phyloP scores from a whole-genome alignment of 306 rosid genomes.

The Herpetospermum pedunculosum region DNA sequence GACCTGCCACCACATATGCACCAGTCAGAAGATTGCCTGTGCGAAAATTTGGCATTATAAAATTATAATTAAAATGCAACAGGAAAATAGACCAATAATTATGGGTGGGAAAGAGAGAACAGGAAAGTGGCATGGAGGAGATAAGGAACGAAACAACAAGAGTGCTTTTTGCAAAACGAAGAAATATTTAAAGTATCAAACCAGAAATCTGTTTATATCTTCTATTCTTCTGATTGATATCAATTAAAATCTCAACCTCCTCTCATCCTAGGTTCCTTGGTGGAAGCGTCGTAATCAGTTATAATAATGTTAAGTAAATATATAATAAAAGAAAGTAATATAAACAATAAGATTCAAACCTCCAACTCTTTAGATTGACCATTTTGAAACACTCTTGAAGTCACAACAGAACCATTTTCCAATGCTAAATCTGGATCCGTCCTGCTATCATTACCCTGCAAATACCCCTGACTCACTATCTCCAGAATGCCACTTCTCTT shows the following conservation, averaged over 20 bases:
- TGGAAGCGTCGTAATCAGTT: neutral
- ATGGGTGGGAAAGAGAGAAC: neutral
- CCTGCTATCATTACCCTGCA: constrained; percentile 64
- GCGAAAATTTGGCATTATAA: constrained; percentile 16
- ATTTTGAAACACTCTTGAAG: constrained; percentile 34
- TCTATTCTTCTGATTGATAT: neutral
- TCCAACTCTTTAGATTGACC: constrained; percentile 44
- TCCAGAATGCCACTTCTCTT: constrained; percentile 52
- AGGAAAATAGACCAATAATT: constrained; percentile 12
- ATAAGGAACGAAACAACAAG: constrained; percentile 5
- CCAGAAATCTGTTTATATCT: neutral
- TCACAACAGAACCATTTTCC: constrained; percentile 29
- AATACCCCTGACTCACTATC: constrained; percentile 60
- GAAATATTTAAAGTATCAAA: neutral
- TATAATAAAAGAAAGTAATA: constrained; percentile 3
- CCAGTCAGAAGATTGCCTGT: constrained; percentile 47
- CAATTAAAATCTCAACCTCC: neutral
- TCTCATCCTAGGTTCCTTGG: neutral
- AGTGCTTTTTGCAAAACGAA: neutral
- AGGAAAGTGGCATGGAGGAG: neutral
- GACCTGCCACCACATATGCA: constrained; percentile 94
- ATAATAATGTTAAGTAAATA: neutral
- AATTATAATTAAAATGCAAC: constrained; percentile 17
- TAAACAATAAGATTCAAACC: constrained; percentile 40
- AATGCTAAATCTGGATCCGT: constrained; percentile 28